Percentiles rank a stretch among this genome's conserved stretches.
phyloP scores from a whole-genome alignment of 352 stramenopile genomes.

The Phytophthora hybrid region DNA sequence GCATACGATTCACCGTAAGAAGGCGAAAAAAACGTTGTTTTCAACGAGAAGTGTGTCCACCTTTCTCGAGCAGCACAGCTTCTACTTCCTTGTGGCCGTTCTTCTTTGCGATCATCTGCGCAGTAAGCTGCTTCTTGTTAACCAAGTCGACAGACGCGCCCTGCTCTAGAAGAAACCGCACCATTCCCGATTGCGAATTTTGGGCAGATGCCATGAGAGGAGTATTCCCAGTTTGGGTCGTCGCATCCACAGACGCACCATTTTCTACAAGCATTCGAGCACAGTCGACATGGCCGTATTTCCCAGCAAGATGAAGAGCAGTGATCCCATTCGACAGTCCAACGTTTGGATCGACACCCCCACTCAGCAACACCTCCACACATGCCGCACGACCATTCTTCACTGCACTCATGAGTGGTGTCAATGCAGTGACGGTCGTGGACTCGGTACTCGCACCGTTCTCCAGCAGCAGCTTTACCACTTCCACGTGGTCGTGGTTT shows the following conservation, averaged over 20 bases:
- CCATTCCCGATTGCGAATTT: not conserved
- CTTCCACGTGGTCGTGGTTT: not conserved
- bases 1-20: too few species aligned
- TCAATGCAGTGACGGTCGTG: not conserved
- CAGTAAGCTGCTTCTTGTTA: not conserved
- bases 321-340: not conserved
- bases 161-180: not conserved
- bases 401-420: constrained; percentile 5
- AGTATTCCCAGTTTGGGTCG: not conserved
- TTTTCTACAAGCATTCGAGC: not conserved
- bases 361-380: constrained; percentile 10
- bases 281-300: not conserved
- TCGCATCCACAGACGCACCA: not conserved
- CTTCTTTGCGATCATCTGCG: not conserved
- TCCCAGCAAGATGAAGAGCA: not conserved
- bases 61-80: not conserved
- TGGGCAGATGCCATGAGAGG: not conserved
- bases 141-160: not conserved
- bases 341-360: not conserved
- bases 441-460: not conserved
- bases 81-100: not conserved
- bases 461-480: constrained; percentile 7
- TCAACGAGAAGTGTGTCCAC: not conserved
- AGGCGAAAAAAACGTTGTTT: too few species aligned
- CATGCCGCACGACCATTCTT: constrained; percentile 2